Percentiles rank a stretch among this genome's conserved stretches.
phyloP scores from a whole-genome alignment of 495 filamentous ascomycete species.

The Tricharina praecox region DNA sequence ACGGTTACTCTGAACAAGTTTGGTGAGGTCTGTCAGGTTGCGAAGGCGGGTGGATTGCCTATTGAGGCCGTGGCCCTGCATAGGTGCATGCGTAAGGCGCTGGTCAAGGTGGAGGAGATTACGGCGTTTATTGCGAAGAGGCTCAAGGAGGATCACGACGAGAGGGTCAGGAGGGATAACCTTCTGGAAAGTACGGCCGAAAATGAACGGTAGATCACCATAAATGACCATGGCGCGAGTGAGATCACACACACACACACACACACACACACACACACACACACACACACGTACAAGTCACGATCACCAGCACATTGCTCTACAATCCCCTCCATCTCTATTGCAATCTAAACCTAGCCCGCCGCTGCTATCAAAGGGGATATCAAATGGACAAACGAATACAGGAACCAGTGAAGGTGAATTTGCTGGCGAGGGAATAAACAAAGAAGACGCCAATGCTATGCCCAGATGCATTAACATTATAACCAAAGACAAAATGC shows the following conservation, averaged over 20 bases:
- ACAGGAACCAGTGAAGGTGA: too few relatives aligned
- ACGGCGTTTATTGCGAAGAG: slow-evolving; percentile 49
- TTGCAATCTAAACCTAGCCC: too few relatives aligned
- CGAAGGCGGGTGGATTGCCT: slow-evolving; percentile 68
- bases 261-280: too few relatives aligned
- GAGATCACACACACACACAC: too few relatives aligned
- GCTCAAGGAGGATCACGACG: slow-evolving; percentile 58
- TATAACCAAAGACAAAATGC: background rate
- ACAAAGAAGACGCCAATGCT: background rate
- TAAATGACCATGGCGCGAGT: too few relatives aligned
- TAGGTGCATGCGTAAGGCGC: slow-evolving; percentile 47
- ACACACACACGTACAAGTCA: too few relatives aligned
- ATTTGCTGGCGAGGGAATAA: background rate
- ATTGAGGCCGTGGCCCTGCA: slow-evolving; percentile 62
- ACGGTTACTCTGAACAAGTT: slow-evolving; percentile 74
- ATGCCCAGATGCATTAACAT: background rate
- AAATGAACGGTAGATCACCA: slow-evolving; percentile 48
- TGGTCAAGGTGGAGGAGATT: slow-evolving; percentile 64
- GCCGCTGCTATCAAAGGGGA: too few relatives aligned
- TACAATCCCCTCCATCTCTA: too few relatives aligned
- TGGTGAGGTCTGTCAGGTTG: slow-evolving; percentile 81
- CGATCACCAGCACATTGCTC: too few relatives aligned
- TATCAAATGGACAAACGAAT: too few relatives aligned
- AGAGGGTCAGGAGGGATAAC: slow-evolving; percentile 52
- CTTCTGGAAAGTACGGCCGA: slow-evolving; percentile 67